Evolutionary conservation across 164 flowering plant genomes (phyloP).

Genomic region (Dillenia turbinata): DNA sequence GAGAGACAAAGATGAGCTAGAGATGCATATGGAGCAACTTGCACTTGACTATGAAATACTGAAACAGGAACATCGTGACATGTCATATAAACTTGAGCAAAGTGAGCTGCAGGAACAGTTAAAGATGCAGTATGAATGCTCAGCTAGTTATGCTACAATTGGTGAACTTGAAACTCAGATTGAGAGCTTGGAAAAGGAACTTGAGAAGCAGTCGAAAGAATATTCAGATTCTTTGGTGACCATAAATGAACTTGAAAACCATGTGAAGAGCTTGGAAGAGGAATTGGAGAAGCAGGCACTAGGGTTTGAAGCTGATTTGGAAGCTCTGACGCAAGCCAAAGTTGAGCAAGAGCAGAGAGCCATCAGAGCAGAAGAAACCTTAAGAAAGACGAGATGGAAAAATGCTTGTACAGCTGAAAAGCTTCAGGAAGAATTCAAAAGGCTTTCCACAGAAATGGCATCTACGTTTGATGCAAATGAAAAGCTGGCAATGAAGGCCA

Average conservation of each 20-base stretch:
- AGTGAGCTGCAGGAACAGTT: constrained; percentile 59
- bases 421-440: constrained; percentile 81
- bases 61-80: constrained; percentile 73
- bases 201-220: constrained; percentile 37
- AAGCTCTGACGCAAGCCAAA: constrained; percentile 45
- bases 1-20: constrained; percentile 72
- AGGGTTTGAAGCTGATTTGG: constrained; percentile 70
- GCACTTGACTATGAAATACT: constrained; percentile 76
- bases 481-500: constrained; percentile 65
- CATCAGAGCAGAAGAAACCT: constrained; percentile 72
- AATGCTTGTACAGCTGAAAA: constrained; percentile 75
- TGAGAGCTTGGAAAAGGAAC: constrained; percentile 46
- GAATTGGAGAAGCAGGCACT: constrained; percentile 57
- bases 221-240: constrained; percentile 34
- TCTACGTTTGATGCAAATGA: constrained; percentile 82
- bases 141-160: constrained; percentile 32
- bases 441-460: constrained; percentile 73
- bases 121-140: constrained; percentile 64
- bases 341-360: constrained; percentile 94
- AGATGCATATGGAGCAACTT: constrained; percentile 74
- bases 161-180: constrained; percentile 52
- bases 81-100: constrained; percentile 59
- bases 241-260: constrained; percentile 55
- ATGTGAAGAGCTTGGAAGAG: constrained; percentile 52
- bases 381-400: constrained; percentile 60